These are phyloP conservation scores for Ophiostoma sp. DNA, from an alignment of 2,329 filamentous ascomycete species.

Conservation along the genomic window DNA sequence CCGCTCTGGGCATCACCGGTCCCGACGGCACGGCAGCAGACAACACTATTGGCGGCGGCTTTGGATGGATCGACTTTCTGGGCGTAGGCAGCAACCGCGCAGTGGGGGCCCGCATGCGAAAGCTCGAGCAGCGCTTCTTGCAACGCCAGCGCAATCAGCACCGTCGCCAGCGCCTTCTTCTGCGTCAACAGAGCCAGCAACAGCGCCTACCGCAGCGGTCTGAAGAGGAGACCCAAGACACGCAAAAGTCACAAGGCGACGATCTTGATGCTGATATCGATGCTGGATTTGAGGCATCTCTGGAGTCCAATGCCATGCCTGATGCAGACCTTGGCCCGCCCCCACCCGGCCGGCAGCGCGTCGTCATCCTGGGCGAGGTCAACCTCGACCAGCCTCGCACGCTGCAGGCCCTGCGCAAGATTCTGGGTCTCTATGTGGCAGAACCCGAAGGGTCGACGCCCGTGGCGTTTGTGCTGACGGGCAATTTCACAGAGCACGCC, in stretches of 20 bases:
- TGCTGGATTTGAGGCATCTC: background rate
- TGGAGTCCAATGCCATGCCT: background rate
- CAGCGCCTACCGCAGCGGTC: slow-evolving; percentile 25
- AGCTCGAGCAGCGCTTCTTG: slow-evolving; percentile 66
- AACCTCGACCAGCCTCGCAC: slow-evolving; percentile 81
- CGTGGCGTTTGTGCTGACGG: slow-evolving; percentile 74
- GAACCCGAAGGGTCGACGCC: slow-evolving; percentile 62
- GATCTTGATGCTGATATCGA: slow-evolving; percentile 23
- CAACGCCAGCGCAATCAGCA: slow-evolving; percentile 33
- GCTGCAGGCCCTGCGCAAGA: slow-evolving; percentile 71
- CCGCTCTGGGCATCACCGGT: slow-evolving; percentile 67
- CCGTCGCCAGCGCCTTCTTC: slow-evolving; percentile 14
- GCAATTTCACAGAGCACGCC: slow-evolving; percentile 70
- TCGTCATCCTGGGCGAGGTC: slow-evolving; percentile 79
- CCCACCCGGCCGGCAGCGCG: slow-evolving; percentile 43
- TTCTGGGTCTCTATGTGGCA: slow-evolving; percentile 68
- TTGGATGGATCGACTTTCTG: slow-evolving; percentile 96
- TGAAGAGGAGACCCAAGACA: background rate
- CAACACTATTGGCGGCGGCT: slow-evolving; percentile 68
- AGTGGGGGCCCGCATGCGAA: slow-evolving; percentile 74
- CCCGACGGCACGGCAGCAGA: slow-evolving; percentile 50
- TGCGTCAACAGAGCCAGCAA: slow-evolving; percentile 11
- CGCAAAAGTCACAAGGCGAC: background rate
- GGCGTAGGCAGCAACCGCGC: slow-evolving; percentile 86
- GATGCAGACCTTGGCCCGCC: slow-evolving; percentile 19